Conservation (phyloP, 202 grass and related monocot genomes). For the Eragrostis tef region DNA sequence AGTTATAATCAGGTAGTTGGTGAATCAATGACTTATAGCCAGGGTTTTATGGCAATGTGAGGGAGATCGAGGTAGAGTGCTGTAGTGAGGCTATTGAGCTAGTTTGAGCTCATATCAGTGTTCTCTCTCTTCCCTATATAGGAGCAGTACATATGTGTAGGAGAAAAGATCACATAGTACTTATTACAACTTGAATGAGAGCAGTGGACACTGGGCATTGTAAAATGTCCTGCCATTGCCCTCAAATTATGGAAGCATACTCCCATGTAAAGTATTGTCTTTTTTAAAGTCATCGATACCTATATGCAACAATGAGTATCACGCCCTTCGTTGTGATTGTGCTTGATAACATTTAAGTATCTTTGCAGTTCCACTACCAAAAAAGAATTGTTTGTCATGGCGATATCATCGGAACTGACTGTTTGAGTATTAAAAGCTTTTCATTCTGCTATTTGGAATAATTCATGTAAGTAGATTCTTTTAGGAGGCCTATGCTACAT, state of each 20-base stretch:
- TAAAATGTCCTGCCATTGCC: neutral
- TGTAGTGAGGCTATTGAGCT: neutral
- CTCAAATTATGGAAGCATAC: neutral
- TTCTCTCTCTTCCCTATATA: neutral
- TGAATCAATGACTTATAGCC: neutral
- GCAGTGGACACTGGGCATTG: neutral
- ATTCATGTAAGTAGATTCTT: neutral
- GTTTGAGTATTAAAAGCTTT: neutral
- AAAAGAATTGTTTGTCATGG: neutral
- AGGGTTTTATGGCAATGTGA: neutral
- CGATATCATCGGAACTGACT: neutral
- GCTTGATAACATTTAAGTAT: neutral
- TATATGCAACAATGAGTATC: neutral
- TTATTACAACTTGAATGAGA: neutral
- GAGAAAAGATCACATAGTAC: neutral
- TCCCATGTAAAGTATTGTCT: neutral
- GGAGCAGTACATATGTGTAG: neutral
- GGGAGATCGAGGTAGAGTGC: neutral
- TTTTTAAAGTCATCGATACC: neutral
- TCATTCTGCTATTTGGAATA: neutral
- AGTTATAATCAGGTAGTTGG: neutral
- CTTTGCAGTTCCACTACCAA: neutral
- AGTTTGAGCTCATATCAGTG: neutral
- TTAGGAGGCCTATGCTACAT: too few species aligned
- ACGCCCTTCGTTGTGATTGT: neutral